phyloP scores from a whole-genome alignment of 2,329 filamentous ascomycete genomes.

The Seiridium unicorne region DNA sequence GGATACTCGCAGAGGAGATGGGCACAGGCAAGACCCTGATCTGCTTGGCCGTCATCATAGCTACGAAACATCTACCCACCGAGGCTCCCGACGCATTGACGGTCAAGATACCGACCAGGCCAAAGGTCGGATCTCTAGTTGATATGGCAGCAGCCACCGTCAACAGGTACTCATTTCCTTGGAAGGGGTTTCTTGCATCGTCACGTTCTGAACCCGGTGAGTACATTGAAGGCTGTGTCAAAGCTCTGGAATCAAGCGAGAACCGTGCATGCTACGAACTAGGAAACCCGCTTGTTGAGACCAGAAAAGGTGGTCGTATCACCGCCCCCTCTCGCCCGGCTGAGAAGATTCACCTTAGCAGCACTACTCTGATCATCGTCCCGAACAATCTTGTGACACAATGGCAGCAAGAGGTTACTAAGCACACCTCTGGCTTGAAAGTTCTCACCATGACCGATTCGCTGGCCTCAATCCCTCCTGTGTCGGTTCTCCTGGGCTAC shows the following conservation, averaged over 20 bases:
- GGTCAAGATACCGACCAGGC: slow-evolving; percentile 33
- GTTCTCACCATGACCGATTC: slow-evolving; percentile 60
- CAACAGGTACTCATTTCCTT: slow-evolving; percentile 67
- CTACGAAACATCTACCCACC: slow-evolving; percentile 68
- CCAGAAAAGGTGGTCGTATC: slow-evolving; percentile 36
- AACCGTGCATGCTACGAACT: slow-evolving; percentile 61
- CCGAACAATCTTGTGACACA: slow-evolving; percentile 82
- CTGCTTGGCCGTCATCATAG: slow-evolving; percentile 72
- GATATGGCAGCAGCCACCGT: slow-evolving; percentile 75
- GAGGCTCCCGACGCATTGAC: slow-evolving; percentile 62
- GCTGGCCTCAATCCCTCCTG: slow-evolving; percentile 54
- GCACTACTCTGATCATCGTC: slow-evolving; percentile 74
- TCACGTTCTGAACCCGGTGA: slow-evolving; percentile 34
- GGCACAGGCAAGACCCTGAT: slow-evolving; percentile 86
- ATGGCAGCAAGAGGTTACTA: slow-evolving; percentile 77
- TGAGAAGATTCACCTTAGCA: slow-evolving; percentile 60
- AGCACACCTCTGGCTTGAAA: slow-evolving; percentile 68
- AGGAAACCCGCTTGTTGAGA: slow-evolving; percentile 29
- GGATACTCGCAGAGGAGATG: slow-evolving; percentile 80
- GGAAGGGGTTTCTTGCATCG: slow-evolving; percentile 63
- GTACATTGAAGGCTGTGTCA: slow-evolving; percentile 43
- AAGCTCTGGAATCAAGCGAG: slow-evolving; percentile 46
- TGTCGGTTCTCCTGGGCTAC: slow-evolving; percentile 58
- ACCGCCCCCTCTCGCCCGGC: slow-evolving; percentile 29
- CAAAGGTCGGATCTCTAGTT: slow-evolving; percentile 57